Conservation (phyloP, 2,329 filamentous ascomycete genomes). For the Periconia digitata region DNA sequence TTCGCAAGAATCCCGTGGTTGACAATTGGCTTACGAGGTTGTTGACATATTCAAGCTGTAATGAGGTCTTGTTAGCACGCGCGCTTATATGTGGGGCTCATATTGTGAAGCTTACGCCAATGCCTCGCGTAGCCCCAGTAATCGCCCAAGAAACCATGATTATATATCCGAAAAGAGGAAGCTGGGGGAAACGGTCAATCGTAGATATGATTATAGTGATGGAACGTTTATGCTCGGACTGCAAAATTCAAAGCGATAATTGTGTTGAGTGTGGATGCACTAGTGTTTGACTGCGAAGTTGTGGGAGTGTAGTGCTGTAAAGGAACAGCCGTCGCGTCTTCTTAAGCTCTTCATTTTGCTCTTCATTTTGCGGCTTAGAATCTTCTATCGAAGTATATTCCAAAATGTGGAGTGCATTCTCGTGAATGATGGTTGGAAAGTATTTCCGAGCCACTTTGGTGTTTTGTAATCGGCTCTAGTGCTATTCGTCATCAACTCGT, state of each 20-base stretch:
- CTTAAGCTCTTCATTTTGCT: background rate
- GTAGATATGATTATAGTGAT: background rate
- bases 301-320: no score
- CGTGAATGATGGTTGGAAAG: conserved; percentile 11
- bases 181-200: background rate
- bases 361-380: background rate
- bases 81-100: background rate
- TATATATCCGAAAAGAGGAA: background rate
- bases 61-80: background rate
- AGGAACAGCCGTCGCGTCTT: background rate
- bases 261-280: background rate
- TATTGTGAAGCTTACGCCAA: conserved; percentile 13
- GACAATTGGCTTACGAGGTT: background rate
- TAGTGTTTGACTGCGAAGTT: background rate
- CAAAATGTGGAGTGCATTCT: background rate
- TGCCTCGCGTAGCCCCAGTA: conserved; percentile 15
- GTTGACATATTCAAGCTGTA: background rate
- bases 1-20: background rate
- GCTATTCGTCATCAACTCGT: no score
- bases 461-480: no score
- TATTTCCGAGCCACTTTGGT: conserved; percentile 17
- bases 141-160: conserved; percentile 17
- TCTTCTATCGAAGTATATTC: background rate
- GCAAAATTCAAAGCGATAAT: no score
- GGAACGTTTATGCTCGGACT: no score